Conservation (phyloP, 139 green algal genomes). For the Yamagishiella unicocca region DNA sequence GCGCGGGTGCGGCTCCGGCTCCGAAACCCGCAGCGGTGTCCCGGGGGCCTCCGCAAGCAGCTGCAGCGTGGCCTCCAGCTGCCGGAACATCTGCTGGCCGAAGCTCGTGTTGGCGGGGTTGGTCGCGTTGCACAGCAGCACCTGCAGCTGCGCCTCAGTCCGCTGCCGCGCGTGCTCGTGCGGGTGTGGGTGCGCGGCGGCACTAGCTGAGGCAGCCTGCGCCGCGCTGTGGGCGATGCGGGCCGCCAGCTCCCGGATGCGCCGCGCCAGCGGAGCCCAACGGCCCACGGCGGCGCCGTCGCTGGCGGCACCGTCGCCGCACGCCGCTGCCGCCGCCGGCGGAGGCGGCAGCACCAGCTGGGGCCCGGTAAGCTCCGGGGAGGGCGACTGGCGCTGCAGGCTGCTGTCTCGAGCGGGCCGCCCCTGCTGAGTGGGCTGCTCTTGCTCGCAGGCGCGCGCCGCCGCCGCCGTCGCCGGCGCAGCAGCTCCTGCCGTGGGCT, state of each 20-base stretch:
- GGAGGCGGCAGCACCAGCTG: too few relatives aligned
- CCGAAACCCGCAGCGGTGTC: background rate
- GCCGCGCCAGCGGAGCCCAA: background rate
- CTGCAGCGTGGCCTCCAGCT: slow-evolving; percentile 10
- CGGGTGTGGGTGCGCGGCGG: background rate
- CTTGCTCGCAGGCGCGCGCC: too few relatives aligned
- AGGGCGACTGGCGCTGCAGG: too few relatives aligned
- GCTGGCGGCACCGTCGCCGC: too few relatives aligned
- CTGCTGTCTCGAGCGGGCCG: too few relatives aligned
- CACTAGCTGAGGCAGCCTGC: background rate
- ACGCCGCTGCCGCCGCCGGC: too few relatives aligned
- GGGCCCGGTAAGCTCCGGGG: too few relatives aligned
- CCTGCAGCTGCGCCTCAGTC: background rate
- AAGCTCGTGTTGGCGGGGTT: background rate
- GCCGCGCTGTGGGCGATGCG: background rate
- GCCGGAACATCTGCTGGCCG: background rate
- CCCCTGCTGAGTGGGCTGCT: too few relatives aligned
- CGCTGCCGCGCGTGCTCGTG: background rate
- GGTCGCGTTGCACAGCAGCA: slow-evolving; percentile 11
- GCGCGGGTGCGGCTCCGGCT: slow-evolving; percentile 6
- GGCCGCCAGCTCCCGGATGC: background rate
- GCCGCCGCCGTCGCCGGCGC: too few relatives aligned
- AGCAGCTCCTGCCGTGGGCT: too few relatives aligned
- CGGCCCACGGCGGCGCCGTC: too few relatives aligned
- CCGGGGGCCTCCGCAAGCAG: background rate